Percentiles rank a stretch among this genome's conserved stretches.
Conservation (phyloP, 306 rosid genomes). For the Myrica gale region DNA sequence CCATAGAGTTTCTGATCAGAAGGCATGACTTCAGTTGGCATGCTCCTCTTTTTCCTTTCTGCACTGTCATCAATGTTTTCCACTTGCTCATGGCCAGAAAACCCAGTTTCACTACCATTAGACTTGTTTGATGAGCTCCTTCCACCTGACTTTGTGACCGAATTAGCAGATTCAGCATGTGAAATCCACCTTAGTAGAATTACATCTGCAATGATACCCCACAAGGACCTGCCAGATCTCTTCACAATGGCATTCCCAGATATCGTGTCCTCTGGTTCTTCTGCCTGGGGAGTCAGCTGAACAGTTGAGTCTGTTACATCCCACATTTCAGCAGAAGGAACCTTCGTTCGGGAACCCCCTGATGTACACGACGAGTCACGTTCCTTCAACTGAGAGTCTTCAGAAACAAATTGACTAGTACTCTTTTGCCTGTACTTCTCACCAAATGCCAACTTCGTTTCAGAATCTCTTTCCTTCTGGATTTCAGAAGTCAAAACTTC, state of each 20-base stretch:
- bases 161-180: constrained; percentile 47
- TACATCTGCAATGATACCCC: constrained; percentile 62
- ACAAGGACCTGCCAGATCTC: constrained; percentile 75
- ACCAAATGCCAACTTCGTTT: constrained; percentile 33
- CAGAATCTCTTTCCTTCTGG: constrained; percentile 38
- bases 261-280: constrained; percentile 40
- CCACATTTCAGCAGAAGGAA: constrained; percentile 82
- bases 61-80: constrained; percentile 44
- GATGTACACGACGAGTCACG: constrained; percentile 44
- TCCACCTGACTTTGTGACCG: constrained; percentile 52
- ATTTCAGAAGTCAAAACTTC: constrained; percentile 54
- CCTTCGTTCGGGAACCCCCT: constrained; percentile 64
- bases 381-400: constrained; percentile 44
- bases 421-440: constrained; percentile 32
- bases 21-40: constrained; percentile 38
- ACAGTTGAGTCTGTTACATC: constrained; percentile 51
- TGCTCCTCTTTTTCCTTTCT: constrained; percentile 32
- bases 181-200: constrained; percentile 68
- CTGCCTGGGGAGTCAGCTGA: constrained; percentile 38
- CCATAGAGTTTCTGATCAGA: constrained; percentile 39
- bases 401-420: constrained; percentile 33
- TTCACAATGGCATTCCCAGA: constrained; percentile 44
- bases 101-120: constrained; percentile 59
- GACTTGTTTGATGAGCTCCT: constrained; percentile 61
- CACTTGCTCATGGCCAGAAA: constrained; percentile 73